Base-by-base conservation (phyloP, 2,329 filamentous ascomycete genomes). In the Lasiodiplodia gonubiensis region DNA sequence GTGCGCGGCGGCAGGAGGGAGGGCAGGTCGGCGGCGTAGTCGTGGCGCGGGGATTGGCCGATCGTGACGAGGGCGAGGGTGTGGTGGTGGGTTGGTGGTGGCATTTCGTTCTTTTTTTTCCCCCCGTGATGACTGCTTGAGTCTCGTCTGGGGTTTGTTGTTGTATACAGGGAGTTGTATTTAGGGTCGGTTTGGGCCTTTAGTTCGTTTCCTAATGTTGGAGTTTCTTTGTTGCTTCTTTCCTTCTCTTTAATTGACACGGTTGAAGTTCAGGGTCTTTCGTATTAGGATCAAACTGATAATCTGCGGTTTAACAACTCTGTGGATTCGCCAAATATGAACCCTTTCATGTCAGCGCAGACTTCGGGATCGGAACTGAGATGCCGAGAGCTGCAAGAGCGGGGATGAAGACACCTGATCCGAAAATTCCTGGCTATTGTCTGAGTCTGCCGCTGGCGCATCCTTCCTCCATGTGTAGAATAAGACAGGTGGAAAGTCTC, bases 11-110 rank as follows among this genome's bases (percentile, higher is more conserved):
- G 57, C 4, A 61, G 57, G 21, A 61, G 57, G 18, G 25, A 5
- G 25, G 57, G 57, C 7, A 61, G 57, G 57, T 61, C 57, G 18
- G 57, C 21, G 5, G 57, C 33, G 57, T 61, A 61, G 57, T 61
- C 57, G 57, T 61, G 57, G 57, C 57, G 57, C 39, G 57, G 57
- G 57, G 57, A 61, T 35, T 61, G 57, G 57, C 57, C 57, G 57
- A 61, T 61, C 6, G 57, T 61, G 23, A 61, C 6, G 39, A 61
- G 39, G 25, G 57, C 57, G 39, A 61, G 57, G 39, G 39, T 48
- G 57, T 61, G 57, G 54, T 14, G 57, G 7, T 46, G 42, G n/a
- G 42, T 46, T 7, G 39, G 39, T 46, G 42, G 42, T 10, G 8
- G n/a, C 42, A 46, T 42, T 18, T 42, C 18, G 1, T n/a, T n/a